Evolutionary conservation across 257 asterid genomes (phyloP).

Genomic region (Thymus mandschuricus): DNA sequence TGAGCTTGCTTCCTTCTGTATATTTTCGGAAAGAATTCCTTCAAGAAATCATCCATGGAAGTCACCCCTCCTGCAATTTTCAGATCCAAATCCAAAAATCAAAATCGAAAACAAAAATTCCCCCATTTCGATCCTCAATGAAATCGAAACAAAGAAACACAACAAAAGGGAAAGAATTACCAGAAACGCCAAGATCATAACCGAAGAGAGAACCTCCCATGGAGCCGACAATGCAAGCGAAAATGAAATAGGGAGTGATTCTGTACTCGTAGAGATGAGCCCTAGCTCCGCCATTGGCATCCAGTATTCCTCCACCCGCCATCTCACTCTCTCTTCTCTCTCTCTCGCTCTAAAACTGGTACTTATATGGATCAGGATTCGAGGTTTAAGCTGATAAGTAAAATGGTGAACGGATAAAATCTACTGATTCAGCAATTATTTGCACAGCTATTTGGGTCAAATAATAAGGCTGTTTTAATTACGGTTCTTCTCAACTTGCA

Average conservation of each 20-base stretch:
- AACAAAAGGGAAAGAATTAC: conserved; percentile 27
- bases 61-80: conserved; percentile 63
- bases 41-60: conserved; percentile 66
- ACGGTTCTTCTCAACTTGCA: not conserved
- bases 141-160: no score
- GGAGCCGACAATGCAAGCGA: conserved; percentile 82
- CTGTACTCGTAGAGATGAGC: conserved; percentile 73
- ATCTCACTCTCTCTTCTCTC: conserved; percentile 30
- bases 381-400: not conserved
- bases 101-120: no score
- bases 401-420: not conserved
- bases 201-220: conserved; percentile 89
- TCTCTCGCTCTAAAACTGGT: not conserved
- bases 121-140: no score
- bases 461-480: not conserved
- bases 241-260: conserved; percentile 67
- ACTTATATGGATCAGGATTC: conserved; percentile 4
- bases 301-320: conserved; percentile 72
- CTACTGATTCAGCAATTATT: not conserved
- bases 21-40: conserved; percentile 54
- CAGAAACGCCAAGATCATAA: conserved; percentile 93
- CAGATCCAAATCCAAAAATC: no score
- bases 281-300: conserved; percentile 49
- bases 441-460: conserved; percentile 23
- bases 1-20: conserved; percentile 33